Evolutionary conservation across 805 yeast genomes (phyloP), one percentile per base, ranked within the genome.

Genomic region (Groenewaldozyma salmanticensis): DNA sequence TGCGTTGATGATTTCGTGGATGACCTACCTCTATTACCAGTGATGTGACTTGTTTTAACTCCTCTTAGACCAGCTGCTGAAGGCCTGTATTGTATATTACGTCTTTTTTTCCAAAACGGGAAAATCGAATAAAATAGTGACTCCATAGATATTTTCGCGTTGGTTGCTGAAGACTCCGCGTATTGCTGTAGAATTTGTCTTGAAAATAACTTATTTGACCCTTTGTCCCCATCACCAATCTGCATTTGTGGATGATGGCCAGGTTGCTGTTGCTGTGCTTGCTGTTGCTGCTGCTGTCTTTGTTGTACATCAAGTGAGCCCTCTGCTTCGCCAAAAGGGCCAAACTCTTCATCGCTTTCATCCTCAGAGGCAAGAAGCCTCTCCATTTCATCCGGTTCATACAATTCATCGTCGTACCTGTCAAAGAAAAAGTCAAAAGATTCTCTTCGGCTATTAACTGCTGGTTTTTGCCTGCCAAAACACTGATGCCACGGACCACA

Each of bases 391-490:
- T 52, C 57, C 6, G 52, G 40, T 18, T 47, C 55, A 38, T 47
- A 37, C n/a, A 39, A 38, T 6, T 49, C 52, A 22, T 52, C 57
- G 32, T 52, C 56, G 35, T 52, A 52, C 53, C 51, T 47, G 38
- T 52, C 57, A 43, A 52, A 52, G 38, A 51, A 52, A 22, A 52
- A 42, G 31, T 52, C 57, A 18, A 41, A 41, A 3, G 52, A 45
- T 18, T 42, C 42, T 11, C 53, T 35, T 24, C 56, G 33, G 33
- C 22, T 40, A 38, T 45, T 51, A 16, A 37, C 32, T 6, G 40
- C 32, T 11, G 31, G 29, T 22, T 39, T 27, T 13, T 44, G 42
- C 16, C 32, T 13, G 9, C 44, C 46, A 15, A 18, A 22, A 35
- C 47, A 38, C 21, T 34, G 27, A 13, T 40, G 24, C 27, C 50